These are phyloP conservation scores for Elongisporangium anandrum DNA, from an alignment of 352 stramenopile species.

Conservation along the genomic window DNA sequence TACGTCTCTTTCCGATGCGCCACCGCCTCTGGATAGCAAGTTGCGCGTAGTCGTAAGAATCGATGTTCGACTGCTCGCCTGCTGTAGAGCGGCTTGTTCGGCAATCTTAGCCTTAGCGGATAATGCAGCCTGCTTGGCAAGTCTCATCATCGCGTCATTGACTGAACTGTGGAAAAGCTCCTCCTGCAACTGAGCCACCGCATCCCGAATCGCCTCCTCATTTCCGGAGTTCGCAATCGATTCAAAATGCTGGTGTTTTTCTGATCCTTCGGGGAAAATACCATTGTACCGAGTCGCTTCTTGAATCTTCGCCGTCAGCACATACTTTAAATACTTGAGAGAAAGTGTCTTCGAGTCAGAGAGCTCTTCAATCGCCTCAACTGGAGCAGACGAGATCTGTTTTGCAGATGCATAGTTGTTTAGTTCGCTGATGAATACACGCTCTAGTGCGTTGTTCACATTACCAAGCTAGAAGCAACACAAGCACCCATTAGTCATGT, in stretches of 20 bases:
- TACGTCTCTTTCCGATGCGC: background rate
- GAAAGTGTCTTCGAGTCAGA: background rate
- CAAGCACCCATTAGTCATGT: background rate
- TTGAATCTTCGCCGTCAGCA: conserved; percentile 68
- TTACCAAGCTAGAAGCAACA: background rate
- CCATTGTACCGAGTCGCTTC: conserved; percentile 63
- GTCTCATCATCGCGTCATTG: conserved; percentile 80
- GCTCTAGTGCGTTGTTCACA: background rate
- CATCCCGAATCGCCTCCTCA: conserved; percentile 47
- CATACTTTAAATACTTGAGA: conserved; percentile 68
- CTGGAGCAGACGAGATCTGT: conserved; percentile 1
- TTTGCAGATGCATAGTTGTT: conserved; percentile 4
- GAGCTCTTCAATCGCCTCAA: background rate
- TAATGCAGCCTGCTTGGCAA: conserved; percentile 71
- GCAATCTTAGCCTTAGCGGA: conserved; percentile 81
- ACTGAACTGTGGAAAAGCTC: conserved; percentile 67
- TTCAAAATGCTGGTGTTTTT: conserved; percentile 53
- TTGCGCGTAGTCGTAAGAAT: conserved; percentile 73
- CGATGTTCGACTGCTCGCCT: conserved; percentile 51
- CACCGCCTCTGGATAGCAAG: conserved; percentile 40
- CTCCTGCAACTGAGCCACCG: conserved; percentile 52
- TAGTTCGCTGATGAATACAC: background rate
- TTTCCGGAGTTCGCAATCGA: conserved; percentile 40
- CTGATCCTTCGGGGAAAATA: conserved; percentile 64
- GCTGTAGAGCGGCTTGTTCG: conserved; percentile 69